Conservation (phyloP, 1,284 basidiomycete genomes). For the Leccinum ponderosum region DNA sequence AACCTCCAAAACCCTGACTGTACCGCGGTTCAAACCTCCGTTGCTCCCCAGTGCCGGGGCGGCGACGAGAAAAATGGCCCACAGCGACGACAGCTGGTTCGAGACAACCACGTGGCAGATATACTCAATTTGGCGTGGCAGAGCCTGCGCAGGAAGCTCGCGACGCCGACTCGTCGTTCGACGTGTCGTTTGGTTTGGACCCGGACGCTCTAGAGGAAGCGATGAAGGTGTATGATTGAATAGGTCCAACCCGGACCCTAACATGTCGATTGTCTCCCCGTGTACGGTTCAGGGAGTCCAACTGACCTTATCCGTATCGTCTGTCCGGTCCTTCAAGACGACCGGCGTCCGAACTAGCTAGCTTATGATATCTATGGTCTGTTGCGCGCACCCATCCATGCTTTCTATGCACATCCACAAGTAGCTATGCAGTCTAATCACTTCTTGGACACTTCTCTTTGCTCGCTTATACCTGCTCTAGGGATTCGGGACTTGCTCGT, state of each 20-base stretch:
- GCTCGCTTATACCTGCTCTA: neutral
- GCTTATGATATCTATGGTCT: neutral
- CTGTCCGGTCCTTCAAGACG: neutral
- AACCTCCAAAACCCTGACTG: conserved; percentile 15
- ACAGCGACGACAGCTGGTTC: too few relatives aligned
- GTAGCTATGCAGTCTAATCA: neutral
- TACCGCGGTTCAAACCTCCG: conserved; percentile 33
- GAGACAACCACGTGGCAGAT: too few relatives aligned
- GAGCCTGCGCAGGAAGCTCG: too few relatives aligned
- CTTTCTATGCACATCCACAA: neutral
- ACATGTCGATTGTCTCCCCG: neutral
- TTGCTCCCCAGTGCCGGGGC: conserved; percentile 1
- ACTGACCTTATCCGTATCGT: neutral
- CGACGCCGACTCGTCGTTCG: too few relatives aligned
- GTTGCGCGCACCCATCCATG: neutral
- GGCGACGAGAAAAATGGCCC: too few relatives aligned
- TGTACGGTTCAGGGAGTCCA: neutral
- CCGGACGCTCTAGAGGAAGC: too few relatives aligned
- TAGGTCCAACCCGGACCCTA: neutral
- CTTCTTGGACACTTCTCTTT: neutral
- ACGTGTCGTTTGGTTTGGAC: too few relatives aligned
- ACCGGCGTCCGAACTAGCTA: neutral
- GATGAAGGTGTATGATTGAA: too few relatives aligned
- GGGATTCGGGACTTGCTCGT: neutral
- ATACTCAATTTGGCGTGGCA: too few relatives aligned